Percentiles rank a stretch among this genome's conserved stretches.
These are phyloP conservation scores for Aspergillus egyptiacus DNA, from an alignment of 495 filamentous ascomycete species.

Conservation along the genomic window DNA sequence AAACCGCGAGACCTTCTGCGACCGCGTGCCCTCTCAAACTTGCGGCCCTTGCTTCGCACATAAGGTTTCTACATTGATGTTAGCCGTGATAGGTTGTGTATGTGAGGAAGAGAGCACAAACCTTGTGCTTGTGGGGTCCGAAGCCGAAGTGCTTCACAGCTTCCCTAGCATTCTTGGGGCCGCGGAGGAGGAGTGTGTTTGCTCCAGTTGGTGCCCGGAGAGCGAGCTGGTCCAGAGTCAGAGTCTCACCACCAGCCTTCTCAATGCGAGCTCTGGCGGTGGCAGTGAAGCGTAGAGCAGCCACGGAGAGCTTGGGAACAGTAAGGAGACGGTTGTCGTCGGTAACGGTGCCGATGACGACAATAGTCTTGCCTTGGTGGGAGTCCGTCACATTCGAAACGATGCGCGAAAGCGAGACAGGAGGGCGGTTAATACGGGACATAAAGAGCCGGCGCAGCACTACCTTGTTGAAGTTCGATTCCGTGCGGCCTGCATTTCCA, in stretches of 20 bases:
- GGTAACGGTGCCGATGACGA: conserved; percentile 88
- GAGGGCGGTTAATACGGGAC: conserved; percentile 95
- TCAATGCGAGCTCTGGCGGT: conserved; percentile 89
- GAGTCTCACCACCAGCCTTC: conserved; percentile 85
- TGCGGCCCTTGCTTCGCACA: conserved; percentile 94
- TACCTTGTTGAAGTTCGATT: conserved; percentile 93
- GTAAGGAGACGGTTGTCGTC: conserved; percentile 90
- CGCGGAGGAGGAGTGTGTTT: conserved; percentile 91
- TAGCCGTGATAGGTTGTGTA: conserved; percentile 8
- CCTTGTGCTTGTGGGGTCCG: conserved; percentile 95
- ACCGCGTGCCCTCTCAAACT: conserved; percentile 98
- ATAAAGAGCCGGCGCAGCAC: conserved; percentile 94
- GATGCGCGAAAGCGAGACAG: conserved; percentile 87
- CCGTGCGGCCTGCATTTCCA: conserved; percentile 70
- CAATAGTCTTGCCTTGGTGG: conserved; percentile 82
- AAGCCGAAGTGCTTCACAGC: conserved; percentile 98
- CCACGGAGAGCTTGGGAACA: conserved; percentile 85
- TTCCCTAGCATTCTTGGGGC: conserved; percentile 95
- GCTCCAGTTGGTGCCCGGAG: conserved; percentile 85
- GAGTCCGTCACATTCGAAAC: conserved; percentile 57
- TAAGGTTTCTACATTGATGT: conserved; percentile 71
- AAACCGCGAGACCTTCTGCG: conserved; percentile 94
- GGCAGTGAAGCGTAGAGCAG: conserved; percentile 90
- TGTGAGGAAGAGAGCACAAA: conserved; percentile 24
- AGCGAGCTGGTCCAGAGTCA: conserved; percentile 95